A percentile compares a stretch with the other conserved stretches of the same genome.
Evolutionary conservation across 768 basidiomycete genomes (phyloP).

Genomic region (Coprinopsis sp.): DNA sequence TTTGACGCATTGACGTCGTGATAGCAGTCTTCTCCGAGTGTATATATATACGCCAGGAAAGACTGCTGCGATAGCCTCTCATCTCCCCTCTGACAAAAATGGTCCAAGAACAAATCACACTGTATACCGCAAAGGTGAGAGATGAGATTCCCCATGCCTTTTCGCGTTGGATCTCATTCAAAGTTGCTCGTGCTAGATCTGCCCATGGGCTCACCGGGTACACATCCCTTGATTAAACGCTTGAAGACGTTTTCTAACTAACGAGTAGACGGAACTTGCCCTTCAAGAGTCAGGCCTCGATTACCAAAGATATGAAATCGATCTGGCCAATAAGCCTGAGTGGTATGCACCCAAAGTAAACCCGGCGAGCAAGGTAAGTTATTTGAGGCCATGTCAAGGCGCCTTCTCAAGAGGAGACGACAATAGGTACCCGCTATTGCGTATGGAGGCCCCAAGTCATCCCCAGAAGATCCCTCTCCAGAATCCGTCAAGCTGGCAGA

Average conservation of each 20-base stretch:
- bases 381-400: neutral
- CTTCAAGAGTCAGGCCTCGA: constrained; percentile 49
- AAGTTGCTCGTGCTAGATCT: constrained; percentile 32
- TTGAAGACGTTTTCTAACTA: neutral
- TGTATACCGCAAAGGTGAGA: constrained; percentile 45
- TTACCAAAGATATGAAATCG: constrained; percentile 51
- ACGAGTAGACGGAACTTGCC: constrained; percentile 50
- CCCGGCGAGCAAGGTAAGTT: constrained; percentile 56
- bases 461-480: constrained; percentile 52
- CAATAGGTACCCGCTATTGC: constrained; percentile 52
- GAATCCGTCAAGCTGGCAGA: constrained; percentile 60
- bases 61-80: no score
- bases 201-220: constrained; percentile 58
- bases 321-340: constrained; percentile 60
- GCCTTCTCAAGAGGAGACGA: neutral
- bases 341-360: constrained; percentile 68
- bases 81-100: no score
- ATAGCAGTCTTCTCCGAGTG: no score
- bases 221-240: constrained; percentile 5
- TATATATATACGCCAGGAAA: no score
- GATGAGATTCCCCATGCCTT: neutral
- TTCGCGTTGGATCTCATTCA: neutral
- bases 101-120: constrained; percentile 33
- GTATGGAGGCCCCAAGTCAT: constrained; percentile 55
- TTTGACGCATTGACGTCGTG: no score